Percentiles rank a stretch among this genome's conserved stretches.
Evolutionary conservation across 257 asterid species (phyloP).

Genomic region (Phtheirospermum japonicum): DNA sequence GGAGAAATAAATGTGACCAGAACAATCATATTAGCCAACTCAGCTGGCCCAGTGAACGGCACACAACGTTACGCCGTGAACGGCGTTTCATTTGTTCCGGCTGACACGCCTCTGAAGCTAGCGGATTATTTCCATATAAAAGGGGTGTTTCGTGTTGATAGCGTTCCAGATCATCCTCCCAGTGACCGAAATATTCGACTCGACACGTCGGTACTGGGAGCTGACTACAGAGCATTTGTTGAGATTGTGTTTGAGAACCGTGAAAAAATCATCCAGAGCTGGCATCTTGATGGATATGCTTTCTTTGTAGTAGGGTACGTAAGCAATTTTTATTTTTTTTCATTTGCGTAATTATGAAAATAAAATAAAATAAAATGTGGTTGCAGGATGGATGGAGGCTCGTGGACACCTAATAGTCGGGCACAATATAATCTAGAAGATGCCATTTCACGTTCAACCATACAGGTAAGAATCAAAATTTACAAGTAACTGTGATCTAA

Average conservation of each 20-base stretch:
- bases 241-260: constrained; percentile 72
- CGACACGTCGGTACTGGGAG: constrained; percentile 59
- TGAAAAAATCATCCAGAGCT: constrained; percentile 46
- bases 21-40: constrained; percentile 43
- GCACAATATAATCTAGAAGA: constrained; percentile 57
- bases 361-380: neutral
- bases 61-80: constrained; percentile 64
- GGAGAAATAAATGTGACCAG: constrained; percentile 51
- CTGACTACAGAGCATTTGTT: constrained; percentile 51
- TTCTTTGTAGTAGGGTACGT: constrained; percentile 72
- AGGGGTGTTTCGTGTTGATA: constrained; percentile 57
- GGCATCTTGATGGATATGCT: constrained; percentile 79
- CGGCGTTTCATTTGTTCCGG: constrained; percentile 51
- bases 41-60: constrained; percentile 33
- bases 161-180: constrained; percentile 51
- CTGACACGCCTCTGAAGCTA: constrained; percentile 73
- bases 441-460: constrained; percentile 60
- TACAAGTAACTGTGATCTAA: too few species aligned
- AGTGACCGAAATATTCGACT: constrained; percentile 31
- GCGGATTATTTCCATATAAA: constrained; percentile 62
- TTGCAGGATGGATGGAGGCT: constrained; percentile 64
- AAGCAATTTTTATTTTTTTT: neutral
- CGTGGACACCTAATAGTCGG: constrained; percentile 51
- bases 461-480: constrained; percentile 43
- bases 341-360: neutral